Evolutionary conservation across 805 yeast genomes (phyloP), one percentile per base, ranked within the genome.

Genomic region (Sugiyamaella lignohabitans): DNA sequence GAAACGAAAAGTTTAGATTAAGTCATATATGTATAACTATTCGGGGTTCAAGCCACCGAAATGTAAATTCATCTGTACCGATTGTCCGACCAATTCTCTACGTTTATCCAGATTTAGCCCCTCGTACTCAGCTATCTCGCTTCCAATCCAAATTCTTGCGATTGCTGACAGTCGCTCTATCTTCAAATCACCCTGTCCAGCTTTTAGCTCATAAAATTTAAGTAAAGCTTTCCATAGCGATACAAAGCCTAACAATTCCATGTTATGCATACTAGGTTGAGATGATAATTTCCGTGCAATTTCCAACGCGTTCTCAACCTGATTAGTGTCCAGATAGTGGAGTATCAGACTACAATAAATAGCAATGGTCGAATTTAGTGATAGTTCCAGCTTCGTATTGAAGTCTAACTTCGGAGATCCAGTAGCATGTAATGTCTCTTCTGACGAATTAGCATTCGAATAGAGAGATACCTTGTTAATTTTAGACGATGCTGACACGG

Each of bases 131-230:
- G 63, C 65, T 23, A 53, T 53, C 20, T 60, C 64, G 21, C 64
- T 56, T 27, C 68, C 69, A 30, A 65, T 54, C 67, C 68, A 64
- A 23, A 63, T 49, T 17, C 68, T 59, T 8, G 57, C 57, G 8
- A 48, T 41, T 2, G 55, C 56, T 11, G 61, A 54, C 40, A 53
- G 46, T 32, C 44, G 38, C 49, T 61, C 65, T 40, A 61, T 29
- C 16, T 49, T 46, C 17, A 38, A 17, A 18, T 45, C 47, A 14
- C 39, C 50, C 32, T 50, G 40, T 30, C 51, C 24, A 45, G 48
- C 38, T 43, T 45, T 36, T 45, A 38, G 21, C 41, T 46, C 46
- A 41, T 48, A 46, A 32, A 58, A 47, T 46, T 50, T 52, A 48
- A 40, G 46, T 41, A 47, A 56, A 42, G 46, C 38, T 19, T 48